phyloP scores from a whole-genome alignment of 305 asterid species.

The Fraxinus velutina region DNA sequence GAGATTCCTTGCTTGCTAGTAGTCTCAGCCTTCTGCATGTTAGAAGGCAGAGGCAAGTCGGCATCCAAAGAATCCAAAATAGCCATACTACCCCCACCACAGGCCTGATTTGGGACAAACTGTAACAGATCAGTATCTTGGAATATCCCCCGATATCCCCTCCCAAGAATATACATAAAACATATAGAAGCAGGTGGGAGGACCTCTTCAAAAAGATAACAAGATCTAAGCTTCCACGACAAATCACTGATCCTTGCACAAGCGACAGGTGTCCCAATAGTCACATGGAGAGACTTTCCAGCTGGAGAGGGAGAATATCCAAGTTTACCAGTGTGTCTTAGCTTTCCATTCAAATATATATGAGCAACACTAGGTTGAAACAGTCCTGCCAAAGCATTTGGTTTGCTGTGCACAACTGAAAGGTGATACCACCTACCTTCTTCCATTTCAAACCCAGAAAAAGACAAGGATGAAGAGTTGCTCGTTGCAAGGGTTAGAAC shows the following conservation, averaged over 20 bases:
- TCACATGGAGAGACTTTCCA: slow-evolving; percentile 92
- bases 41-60: slow-evolving; percentile 61
- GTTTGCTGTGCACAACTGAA: slow-evolving; percentile 97
- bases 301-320: slow-evolving; percentile 97
- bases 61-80: slow-evolving; percentile 93
- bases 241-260: slow-evolving; percentile 75
- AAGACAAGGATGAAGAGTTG: slow-evolving; percentile 83
- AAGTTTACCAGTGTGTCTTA: slow-evolving; percentile 86
- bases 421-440: slow-evolving; percentile 99
- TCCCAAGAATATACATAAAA: slow-evolving; percentile 93
- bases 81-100: slow-evolving; percentile 99
- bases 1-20: slow-evolving; percentile 67
- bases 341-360: slow-evolving; percentile 90
- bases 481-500: slow-evolving; percentile 84
- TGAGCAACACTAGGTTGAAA: slow-evolving; percentile 96
- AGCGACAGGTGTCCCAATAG: slow-evolving; percentile 82
- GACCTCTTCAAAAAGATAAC: slow-evolving; percentile 97
- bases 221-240: slow-evolving; percentile 92
- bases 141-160: slow-evolving; percentile 96
- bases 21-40: slow-evolving; percentile 66
- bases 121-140: slow-evolving; percentile 85
- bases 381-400: slow-evolving; percentile 98
- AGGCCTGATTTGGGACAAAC: slow-evolving; percentile 96
- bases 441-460: slow-evolving; percentile 86
- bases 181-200: slow-evolving; percentile 95